phyloP scores from a whole-genome alignment of 2,329 filamentous ascomycete genomes.

The Huntiella savannae region DNA sequence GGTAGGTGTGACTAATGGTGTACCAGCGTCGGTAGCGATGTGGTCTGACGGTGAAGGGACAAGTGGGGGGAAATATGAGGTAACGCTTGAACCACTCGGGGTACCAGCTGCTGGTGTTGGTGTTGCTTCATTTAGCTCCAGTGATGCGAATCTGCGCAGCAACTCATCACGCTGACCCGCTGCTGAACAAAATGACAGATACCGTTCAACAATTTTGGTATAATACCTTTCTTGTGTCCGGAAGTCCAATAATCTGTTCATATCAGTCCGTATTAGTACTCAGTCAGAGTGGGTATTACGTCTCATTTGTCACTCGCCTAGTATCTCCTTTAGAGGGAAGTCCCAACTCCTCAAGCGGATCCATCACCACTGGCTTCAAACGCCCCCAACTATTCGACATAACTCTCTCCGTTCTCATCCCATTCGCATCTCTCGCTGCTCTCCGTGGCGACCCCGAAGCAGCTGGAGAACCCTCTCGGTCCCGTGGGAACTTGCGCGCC shows the following conservation, averaged over 20 bases:
- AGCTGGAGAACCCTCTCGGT: constrained; percentile 6
- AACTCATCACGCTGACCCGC: constrained; percentile 54
- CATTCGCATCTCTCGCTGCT: constrained; percentile 13
- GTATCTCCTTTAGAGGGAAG: constrained; percentile 82
- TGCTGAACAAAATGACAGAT: constrained; percentile 72
- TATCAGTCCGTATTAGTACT: neutral
- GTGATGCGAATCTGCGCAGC: constrained; percentile 52
- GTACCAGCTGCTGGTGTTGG: neutral
- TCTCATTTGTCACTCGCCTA: constrained; percentile 31
- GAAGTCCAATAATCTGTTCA: constrained; percentile 44
- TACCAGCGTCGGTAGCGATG: neutral
- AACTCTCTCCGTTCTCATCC: constrained; percentile 9
- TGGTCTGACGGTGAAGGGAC: constrained; percentile 5
- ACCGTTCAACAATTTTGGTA: constrained; percentile 68
- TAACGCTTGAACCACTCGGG: neutral
- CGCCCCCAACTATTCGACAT: constrained; percentile 44
- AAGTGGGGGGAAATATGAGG: neutral
- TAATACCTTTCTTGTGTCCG: constrained; percentile 75
- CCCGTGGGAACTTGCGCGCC: neutral
- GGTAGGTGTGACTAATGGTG: constrained; percentile 12
- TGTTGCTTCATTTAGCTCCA: constrained; percentile 19
- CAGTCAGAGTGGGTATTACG: neutral
- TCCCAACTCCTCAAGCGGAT: constrained; percentile 65
- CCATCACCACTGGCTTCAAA: constrained; percentile 53
- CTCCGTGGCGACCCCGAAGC: neutral